phyloP scores from a whole-genome alignment of 306 rosid species.

The Ceratonia siliqua region DNA sequence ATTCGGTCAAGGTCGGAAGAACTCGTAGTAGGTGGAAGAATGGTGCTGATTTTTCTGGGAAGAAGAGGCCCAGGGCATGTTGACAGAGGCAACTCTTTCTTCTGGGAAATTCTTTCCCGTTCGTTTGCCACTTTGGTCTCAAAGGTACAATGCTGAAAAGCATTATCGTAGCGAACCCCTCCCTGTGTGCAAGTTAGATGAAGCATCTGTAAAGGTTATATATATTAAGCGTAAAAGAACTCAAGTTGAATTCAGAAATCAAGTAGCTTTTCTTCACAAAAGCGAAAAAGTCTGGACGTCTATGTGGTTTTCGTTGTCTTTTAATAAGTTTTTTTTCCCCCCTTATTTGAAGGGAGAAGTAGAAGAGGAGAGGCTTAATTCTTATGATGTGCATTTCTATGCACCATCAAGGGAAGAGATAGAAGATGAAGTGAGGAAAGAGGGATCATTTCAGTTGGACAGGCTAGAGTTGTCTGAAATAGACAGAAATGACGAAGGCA shows the following conservation, averaged over 20 bases:
- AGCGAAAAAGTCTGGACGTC: background rate
- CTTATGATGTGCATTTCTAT: slow-evolving; percentile 87
- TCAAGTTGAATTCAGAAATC: slow-evolving; percentile 1
- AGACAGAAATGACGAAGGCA: slow-evolving; percentile 36
- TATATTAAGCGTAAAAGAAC: too few species aligned
- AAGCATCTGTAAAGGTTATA: too few species aligned
- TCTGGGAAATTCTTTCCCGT: slow-evolving; percentile 78
- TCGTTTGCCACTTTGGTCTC: slow-evolving; percentile 65
- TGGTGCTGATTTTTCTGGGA: slow-evolving; percentile 78
- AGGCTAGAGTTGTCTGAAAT: slow-evolving; percentile 62
- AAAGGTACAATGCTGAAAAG: slow-evolving; percentile 46
- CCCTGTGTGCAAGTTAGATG: background rate
- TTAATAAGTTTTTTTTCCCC: background rate
- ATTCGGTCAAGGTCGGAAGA: slow-evolving; percentile 70
- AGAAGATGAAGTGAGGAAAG: slow-evolving; percentile 68
- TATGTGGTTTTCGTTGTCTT: background rate
- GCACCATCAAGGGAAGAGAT: slow-evolving; percentile 84
- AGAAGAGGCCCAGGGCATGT: slow-evolving; percentile 65
- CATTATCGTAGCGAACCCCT: background rate
- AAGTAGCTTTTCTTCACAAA: background rate
- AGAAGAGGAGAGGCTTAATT: slow-evolving; percentile 68
- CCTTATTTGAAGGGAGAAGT: slow-evolving; percentile 55
- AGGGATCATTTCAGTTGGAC: slow-evolving; percentile 71
- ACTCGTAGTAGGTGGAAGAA: slow-evolving; percentile 67
- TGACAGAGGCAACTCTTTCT: slow-evolving; percentile 79